Percentiles rank a stretch among this genome's conserved stretches.
Evolutionary conservation across 371 early-diverging fungal species (phyloP).

Genomic region (Ordospora pajunii): DNA sequence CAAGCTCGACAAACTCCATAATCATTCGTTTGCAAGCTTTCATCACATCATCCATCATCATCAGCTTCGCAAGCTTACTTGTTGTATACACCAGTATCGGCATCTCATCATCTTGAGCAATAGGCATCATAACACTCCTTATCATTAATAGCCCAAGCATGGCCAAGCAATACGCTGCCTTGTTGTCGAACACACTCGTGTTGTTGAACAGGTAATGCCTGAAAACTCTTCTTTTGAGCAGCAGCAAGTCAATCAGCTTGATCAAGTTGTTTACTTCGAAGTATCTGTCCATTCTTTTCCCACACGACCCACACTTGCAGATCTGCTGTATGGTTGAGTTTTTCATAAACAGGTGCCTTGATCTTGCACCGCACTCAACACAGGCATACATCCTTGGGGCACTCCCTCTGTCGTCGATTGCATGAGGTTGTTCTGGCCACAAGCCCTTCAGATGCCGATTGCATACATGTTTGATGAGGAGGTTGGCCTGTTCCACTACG

Average conservation of each 20-base stretch:
- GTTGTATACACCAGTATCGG: not conserved
- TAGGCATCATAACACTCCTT: not conserved
- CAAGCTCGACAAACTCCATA: not conserved
- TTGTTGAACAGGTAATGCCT: conserved; percentile 37
- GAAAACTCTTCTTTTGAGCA: conserved; percentile 35
- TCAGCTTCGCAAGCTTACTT: not conserved
- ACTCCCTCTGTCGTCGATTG: not conserved
- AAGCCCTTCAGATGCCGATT: conserved; percentile 43
- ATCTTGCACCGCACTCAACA: conserved; percentile 10
- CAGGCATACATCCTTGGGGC: conserved; percentile 10
- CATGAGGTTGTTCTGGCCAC: not conserved
- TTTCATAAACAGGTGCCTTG: not conserved
- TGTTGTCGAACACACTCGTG: not conserved
- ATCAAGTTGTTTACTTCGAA: conserved; percentile 23
- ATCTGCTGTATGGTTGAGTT: not conserved
- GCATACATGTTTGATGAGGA: conserved; percentile 61
- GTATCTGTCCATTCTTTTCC: conserved; percentile 38
- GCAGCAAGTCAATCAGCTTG: conserved; percentile 27
- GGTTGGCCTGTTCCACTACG: conserved; percentile 77
- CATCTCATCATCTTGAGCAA: not conserved
- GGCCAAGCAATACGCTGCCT: not conserved
- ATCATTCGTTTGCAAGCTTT: not conserved
- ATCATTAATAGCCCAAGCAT: not conserved
- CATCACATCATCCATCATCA: not conserved
- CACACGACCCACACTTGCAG: conserved; percentile 12